Percentiles rank a stretch among this genome's conserved stretches.
These are phyloP conservation scores for Talaromyces atroroseus DNA, from an alignment of 2,329 filamentous ascomycete species.

Conservation along the genomic window DNA sequence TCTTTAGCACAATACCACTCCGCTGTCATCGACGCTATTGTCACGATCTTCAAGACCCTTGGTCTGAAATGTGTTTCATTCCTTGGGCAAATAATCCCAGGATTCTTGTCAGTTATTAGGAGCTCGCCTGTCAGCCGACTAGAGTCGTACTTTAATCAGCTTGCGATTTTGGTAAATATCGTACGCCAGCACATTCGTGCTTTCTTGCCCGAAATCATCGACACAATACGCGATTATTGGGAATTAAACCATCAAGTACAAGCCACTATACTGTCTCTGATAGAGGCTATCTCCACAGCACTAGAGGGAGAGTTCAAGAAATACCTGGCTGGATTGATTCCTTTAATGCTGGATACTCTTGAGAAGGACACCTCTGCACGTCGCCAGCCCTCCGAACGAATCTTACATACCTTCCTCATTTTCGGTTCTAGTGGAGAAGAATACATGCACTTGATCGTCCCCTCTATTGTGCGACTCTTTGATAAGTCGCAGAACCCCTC, in stretches of 20 bases:
- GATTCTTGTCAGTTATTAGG: conserved; percentile 83
- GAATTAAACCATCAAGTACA: conserved; percentile 72
- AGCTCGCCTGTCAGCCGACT: conserved; percentile 71
- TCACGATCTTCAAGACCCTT: conserved; percentile 96
- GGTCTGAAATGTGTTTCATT: conserved; percentile 95
- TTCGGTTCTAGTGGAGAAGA: conserved; percentile 95
- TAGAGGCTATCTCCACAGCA: conserved; percentile 89
- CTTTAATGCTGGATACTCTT: conserved; percentile 88
- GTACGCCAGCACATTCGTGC: conserved; percentile 94
- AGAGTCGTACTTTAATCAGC: conserved; percentile 95
- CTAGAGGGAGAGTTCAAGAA: conserved; percentile 98
- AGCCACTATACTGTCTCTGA: conserved; percentile 81
- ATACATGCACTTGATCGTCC: conserved; percentile 98
- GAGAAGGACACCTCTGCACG: conserved; percentile 75
- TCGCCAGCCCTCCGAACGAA: conserved; percentile 77
- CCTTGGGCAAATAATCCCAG: conserved; percentile 87
- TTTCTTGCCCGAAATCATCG: conserved; percentile 79
- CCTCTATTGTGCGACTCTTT: conserved; percentile 89
- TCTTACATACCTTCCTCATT: conserved; percentile 90
- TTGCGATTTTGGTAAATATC: conserved; percentile 87
- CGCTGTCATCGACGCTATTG: conserved; percentile 91
- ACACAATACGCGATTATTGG: conserved; percentile 87
- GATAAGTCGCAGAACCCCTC: conserved; percentile 78
- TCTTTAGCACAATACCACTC: conserved; percentile 89
- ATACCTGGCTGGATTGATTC: conserved; percentile 81